A percentile compares a stretch with the other conserved stretches of the same genome.
Conservation (phyloP, 1,284 basidiomycete genomes). For the Takashimella koratensis region DNA sequence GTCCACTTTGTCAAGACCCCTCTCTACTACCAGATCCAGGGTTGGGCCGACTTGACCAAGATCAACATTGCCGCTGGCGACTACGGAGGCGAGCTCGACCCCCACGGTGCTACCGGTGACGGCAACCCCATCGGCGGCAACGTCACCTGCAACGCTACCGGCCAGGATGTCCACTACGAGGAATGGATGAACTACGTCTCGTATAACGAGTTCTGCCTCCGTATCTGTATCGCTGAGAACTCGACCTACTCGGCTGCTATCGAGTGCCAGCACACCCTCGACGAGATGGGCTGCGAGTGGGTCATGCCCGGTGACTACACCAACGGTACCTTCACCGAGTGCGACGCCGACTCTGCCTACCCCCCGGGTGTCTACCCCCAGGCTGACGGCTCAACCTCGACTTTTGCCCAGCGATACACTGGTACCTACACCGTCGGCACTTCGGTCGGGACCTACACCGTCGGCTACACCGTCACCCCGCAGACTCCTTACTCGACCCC, state of each 20-base stretch:
- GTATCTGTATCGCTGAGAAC: conserved; percentile 49
- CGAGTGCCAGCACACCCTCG: conserved; percentile 47
- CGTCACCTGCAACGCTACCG: conserved; percentile 54
- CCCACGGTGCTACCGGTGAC: conserved; percentile 51
- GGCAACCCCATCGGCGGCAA: conserved; percentile 57
- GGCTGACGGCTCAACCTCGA: conserved; percentile 43
- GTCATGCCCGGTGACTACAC: conserved; percentile 52
- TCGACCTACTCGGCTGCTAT: conserved; percentile 39
- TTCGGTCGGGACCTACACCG: conserved; percentile 31
- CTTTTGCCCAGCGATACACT: conserved; percentile 50
- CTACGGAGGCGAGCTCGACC: conserved; percentile 53
- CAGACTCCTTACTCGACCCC: conserved; percentile 40
- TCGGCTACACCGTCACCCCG: conserved; percentile 47
- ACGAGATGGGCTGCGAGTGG: conserved; percentile 51
- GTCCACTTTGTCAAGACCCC: conserved; percentile 55
- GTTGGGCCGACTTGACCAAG: conserved; percentile 50
- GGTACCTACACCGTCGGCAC: conserved; percentile 39
- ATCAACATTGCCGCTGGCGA: conserved; percentile 51
- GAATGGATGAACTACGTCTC: conserved; percentile 53
- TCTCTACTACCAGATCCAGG: conserved; percentile 53
- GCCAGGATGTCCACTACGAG: conserved; percentile 52
- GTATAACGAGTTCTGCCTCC: conserved; percentile 49
- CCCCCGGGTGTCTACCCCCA: conserved; percentile 48
- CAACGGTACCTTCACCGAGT: conserved; percentile 49
- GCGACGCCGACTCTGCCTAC: conserved; percentile 48